phyloP scores from a whole-genome alignment of 768 basidiomycete genomes.

The Fomitopsis serialis region DNA sequence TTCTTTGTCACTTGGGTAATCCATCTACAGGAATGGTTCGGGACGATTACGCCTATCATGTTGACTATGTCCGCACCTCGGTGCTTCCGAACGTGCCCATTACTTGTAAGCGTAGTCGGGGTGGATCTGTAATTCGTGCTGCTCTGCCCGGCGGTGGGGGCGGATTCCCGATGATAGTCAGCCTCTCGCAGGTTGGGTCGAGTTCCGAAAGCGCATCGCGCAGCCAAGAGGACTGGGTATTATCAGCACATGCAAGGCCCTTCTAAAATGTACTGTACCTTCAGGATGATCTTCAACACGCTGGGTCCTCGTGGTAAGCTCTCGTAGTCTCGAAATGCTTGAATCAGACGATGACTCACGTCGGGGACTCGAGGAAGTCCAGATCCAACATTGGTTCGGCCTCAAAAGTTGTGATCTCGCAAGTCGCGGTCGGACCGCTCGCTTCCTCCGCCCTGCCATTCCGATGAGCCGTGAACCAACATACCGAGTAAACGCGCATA shows the following conservation, averaged over 20 bases:
- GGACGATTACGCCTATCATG: background rate
- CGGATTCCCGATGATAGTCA: constrained; percentile 80
- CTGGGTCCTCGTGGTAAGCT: background rate
- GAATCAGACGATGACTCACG: constrained; percentile 32
- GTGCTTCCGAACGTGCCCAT: constrained; percentile 81
- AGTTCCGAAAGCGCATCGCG: constrained; percentile 89
- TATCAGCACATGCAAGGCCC: background rate
- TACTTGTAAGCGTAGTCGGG: constrained; percentile 76
- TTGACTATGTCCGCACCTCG: constrained; percentile 43
- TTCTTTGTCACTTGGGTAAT: constrained; percentile 90
- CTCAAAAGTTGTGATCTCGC: constrained; percentile 82
- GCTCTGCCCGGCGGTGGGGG: constrained; percentile 28
- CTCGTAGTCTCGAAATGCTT: background rate
- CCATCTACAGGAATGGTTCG: constrained; percentile 66
- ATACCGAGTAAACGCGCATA: background rate
- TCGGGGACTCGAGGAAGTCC: constrained; percentile 63
- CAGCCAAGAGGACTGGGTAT: constrained; percentile 77
- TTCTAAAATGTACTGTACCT: constrained; percentile 37
- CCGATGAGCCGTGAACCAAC: background rate
- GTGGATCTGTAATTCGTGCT: constrained; percentile 31
- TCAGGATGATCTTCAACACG: constrained; percentile 68
- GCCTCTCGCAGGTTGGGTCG: constrained; percentile 80
- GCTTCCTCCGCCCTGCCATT: constrained; percentile 65
- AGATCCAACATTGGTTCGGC: constrained; percentile 48
- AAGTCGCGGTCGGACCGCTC: constrained; percentile 77